phyloP scores from a whole-genome alignment of 768 basidiomycete genomes.

The Baorangia bicolor region DNA sequence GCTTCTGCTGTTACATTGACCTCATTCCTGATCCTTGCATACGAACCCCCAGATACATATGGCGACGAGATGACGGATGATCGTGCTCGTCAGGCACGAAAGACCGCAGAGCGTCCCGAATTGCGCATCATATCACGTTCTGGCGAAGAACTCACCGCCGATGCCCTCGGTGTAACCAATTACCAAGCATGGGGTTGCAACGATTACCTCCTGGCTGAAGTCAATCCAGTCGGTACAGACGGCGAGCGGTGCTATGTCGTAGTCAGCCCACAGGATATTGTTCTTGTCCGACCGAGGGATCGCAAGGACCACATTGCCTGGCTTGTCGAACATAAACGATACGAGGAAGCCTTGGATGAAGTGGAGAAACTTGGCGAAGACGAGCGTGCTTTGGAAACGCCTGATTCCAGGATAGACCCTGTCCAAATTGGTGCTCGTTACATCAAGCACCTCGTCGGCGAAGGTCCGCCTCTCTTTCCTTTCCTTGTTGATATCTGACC shows the following conservation, averaged over 20 bases:
- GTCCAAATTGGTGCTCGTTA: slow-evolving; percentile 81
- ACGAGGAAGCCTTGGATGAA: slow-evolving; percentile 85
- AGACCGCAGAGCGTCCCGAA: slow-evolving; percentile 89
- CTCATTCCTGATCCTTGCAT: slow-evolving; percentile 86
- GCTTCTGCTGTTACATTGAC: slow-evolving; percentile 42
- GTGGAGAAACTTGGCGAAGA: slow-evolving; percentile 60
- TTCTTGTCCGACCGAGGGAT: slow-evolving; percentile 87
- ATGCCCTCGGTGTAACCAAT: slow-evolving; percentile 75
- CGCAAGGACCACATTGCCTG: slow-evolving; percentile 87
- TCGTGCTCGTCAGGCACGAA: slow-evolving; percentile 71
- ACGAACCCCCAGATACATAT: slow-evolving; percentile 73
- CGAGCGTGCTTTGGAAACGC: slow-evolving; percentile 29
- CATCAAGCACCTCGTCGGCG: slow-evolving; percentile 77
- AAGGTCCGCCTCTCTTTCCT: slow-evolving; percentile 51
- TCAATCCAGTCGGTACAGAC: slow-evolving; percentile 22
- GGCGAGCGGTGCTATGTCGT: slow-evolving; percentile 70
- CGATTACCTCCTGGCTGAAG: slow-evolving; percentile 77
- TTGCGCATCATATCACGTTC: slow-evolving; percentile 85
- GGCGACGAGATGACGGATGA: slow-evolving; percentile 70
- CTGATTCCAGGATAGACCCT: slow-evolving; percentile 48
- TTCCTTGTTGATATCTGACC: background rate
- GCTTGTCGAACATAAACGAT: slow-evolving; percentile 83
- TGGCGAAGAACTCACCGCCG: slow-evolving; percentile 85
- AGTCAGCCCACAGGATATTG: slow-evolving; percentile 81
- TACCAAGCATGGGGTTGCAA: slow-evolving; percentile 89